A percentile compares a stretch with the other conserved stretches of the same genome.
Conservation (phyloP, 2,329 filamentous ascomycete genomes). For the Sarocladium strictum region DNA sequence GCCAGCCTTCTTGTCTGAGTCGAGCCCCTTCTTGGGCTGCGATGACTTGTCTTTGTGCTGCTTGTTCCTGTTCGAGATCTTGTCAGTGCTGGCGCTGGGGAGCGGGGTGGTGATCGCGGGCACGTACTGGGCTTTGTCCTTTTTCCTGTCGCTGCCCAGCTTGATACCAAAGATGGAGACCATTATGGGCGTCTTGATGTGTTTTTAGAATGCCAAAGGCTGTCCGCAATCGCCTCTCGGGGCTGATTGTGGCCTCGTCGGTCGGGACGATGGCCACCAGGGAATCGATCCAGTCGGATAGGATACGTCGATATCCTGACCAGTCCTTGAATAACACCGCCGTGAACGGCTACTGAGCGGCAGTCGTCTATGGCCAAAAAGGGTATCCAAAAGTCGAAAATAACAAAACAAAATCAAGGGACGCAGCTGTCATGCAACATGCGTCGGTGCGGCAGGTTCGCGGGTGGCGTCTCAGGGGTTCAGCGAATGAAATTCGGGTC, state of each 20-base stretch:
- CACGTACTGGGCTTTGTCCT: slow-evolving; percentile 44
- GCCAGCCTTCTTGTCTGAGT: slow-evolving; percentile 24
- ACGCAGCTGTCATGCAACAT: not conserved
- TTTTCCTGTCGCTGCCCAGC: slow-evolving; percentile 51
- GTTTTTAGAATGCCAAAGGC: too few relatives aligned
- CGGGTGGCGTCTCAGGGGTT: not conserved
- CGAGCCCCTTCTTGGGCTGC: slow-evolving; percentile 21
- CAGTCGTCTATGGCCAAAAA: not conserved
- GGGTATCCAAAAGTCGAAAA: slow-evolving; percentile 3
- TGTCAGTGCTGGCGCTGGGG: slow-evolving; percentile 3
- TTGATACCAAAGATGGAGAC: slow-evolving; percentile 55
- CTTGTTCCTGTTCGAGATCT: slow-evolving; percentile 15
- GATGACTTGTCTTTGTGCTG: slow-evolving; percentile 17
- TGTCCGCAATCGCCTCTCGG: too few relatives aligned
- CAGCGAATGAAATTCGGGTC: not conserved
- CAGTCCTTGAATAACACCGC: not conserved
- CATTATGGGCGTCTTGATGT: slow-evolving; percentile 29
- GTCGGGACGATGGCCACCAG: too few relatives aligned
- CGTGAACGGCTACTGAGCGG: not conserved
- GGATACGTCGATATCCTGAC: too few relatives aligned
- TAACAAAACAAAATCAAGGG: not conserved
- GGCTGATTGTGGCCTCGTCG: too few relatives aligned
- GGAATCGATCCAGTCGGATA: too few relatives aligned
- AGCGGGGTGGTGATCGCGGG: not conserved
- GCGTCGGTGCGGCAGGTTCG: not conserved